phyloP scores from a whole-genome alignment of 257 asterid genomes.

The Lithospermum erythrorhizon region DNA sequence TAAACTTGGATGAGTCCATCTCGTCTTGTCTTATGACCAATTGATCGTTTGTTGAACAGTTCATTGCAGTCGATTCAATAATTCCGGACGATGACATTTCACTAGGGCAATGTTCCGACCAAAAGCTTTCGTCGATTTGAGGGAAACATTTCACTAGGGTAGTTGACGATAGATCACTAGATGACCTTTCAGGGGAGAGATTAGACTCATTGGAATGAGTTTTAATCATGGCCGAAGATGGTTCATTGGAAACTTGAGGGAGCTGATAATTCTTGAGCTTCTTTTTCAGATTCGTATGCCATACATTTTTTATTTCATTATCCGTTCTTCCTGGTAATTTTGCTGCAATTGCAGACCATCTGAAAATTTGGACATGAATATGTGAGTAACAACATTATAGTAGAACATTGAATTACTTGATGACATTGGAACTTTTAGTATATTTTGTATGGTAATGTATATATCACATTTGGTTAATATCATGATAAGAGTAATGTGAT shows the following conservation, averaged over 20 bases:
- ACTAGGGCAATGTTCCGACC: background rate
- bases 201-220: background rate
- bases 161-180: background rate
- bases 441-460: no score
- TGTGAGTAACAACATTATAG: no score
- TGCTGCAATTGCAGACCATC: slow-evolving; percentile 21
- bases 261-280: slow-evolving; percentile 12
- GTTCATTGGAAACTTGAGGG: slow-evolving; percentile 3
- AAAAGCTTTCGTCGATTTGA: background rate
- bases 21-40: background rate
- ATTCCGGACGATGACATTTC: background rate
- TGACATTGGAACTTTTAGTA: no score
- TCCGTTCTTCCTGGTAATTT: slow-evolving; percentile 21
- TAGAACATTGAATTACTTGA: no score
- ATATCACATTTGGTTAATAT: no score
- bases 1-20: background rate
- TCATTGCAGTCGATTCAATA: background rate
- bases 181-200: background rate
- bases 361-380: slow-evolving; percentile 8
- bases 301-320: slow-evolving; percentile 20
- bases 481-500: no score
- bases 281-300: slow-evolving; percentile 21
- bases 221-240: background rate
- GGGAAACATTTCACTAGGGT: background rate
- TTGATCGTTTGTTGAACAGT: background rate